Evolutionary conservation across 2,329 filamentous ascomycete species (phyloP).

Genomic region (Trichoderma sp.): DNA sequence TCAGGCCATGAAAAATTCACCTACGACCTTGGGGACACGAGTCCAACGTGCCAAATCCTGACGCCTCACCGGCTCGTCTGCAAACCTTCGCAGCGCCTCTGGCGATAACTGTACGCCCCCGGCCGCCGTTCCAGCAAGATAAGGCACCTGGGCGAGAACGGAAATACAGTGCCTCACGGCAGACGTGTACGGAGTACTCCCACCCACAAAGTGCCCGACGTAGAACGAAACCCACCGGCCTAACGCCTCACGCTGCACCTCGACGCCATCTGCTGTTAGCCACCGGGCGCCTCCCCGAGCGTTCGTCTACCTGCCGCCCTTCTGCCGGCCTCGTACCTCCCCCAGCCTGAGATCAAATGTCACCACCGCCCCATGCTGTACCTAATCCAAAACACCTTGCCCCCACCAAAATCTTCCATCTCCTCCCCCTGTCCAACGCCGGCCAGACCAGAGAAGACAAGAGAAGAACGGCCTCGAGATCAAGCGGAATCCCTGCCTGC

Average conservation of each 20-base stretch:
- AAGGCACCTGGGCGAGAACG: background rate
- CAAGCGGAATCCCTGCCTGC: slow-evolving; percentile 9
- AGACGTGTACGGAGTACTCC: background rate
- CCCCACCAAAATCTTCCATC: slow-evolving; percentile 20
- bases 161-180: background rate
- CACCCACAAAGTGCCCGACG: background rate
- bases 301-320: background rate
- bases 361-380: background rate
- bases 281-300: background rate
- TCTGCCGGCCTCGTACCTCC: background rate
- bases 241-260: background rate
- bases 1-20: too few species aligned
- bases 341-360: background rate
- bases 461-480: slow-evolving; percentile 4
- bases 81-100: too few species aligned
- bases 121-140: background rate
- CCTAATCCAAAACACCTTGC: background rate
- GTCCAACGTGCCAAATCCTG: too few species aligned
- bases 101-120: background rate
- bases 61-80: too few species aligned
- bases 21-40: too few species aligned
- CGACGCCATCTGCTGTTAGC: background rate
- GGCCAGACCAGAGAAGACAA: background rate
- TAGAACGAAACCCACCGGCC: background rate
- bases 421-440: background rate